These are phyloP conservation scores for Sisymbrium irio DNA, from an alignment of 345 rosid genomes.

Conservation along the genomic window DNA sequence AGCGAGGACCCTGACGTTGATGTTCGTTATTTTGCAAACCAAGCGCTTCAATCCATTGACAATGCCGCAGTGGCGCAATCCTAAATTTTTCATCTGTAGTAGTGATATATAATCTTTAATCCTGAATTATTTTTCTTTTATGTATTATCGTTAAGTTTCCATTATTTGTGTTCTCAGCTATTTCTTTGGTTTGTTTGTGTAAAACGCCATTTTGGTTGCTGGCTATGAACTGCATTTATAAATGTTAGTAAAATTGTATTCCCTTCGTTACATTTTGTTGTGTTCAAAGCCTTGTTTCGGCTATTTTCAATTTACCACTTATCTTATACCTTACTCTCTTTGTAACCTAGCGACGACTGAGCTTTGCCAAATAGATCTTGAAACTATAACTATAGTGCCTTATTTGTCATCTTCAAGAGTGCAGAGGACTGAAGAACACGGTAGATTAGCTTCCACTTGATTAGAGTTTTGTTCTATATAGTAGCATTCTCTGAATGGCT, in stretches of 20 bases:
- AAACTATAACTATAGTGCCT: background rate
- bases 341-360: too few relatives aligned
- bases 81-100: background rate
- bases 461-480: background rate
- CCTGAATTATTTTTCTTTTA: conserved; percentile 9
- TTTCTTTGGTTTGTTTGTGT: conserved; percentile 16
- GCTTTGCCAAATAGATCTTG: background rate
- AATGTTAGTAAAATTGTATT: conserved; percentile 14
- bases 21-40: conserved; percentile 83
- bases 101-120: background rate
- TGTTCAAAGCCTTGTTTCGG: background rate
- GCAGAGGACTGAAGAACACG: background rate
- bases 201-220: conserved; percentile 22
- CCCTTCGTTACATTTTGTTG: background rate
- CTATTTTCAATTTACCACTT: background rate
- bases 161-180: background rate
- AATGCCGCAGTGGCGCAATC: conserved; percentile 15
- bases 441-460: too few relatives aligned
- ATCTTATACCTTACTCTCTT: too few relatives aligned
- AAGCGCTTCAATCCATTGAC: conserved; percentile 74
- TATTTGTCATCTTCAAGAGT: background rate
- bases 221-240: conserved; percentile 16
- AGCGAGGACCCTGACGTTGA: conserved; percentile 96
- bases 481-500: background rate
- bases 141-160: background rate